Conservation (phyloP, 2,329 filamentous ascomycete genomes). For the Aspergillus sp. region DNA sequence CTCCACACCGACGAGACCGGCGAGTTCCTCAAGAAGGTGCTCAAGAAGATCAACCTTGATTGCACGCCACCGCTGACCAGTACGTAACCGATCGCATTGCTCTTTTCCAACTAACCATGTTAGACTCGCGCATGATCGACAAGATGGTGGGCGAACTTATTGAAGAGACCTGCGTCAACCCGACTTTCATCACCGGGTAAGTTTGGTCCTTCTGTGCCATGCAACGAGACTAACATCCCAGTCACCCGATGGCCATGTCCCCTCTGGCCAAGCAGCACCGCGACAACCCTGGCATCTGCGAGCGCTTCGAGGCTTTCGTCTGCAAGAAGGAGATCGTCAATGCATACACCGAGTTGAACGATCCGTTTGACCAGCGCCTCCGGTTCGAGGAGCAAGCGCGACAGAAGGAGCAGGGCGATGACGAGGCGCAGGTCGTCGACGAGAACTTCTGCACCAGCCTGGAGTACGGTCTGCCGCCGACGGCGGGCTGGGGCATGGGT, state of each 20-base stretch:
- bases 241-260: conserved; percentile 83
- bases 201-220: too few species aligned
- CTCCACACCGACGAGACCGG: conserved; percentile 85
- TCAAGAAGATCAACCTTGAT: conserved; percentile 84
- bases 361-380: conserved; percentile 86
- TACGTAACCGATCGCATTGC: too few species aligned
- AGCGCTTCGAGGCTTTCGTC: conserved; percentile 96
- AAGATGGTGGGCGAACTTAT: conserved; percentile 91
- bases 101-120: too few species aligned
- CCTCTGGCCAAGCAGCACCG: conserved; percentile 95
- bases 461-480: conserved; percentile 86
- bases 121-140: conserved; percentile 93
- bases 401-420: conserved; percentile 93
- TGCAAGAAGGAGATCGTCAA: conserved; percentile 97
- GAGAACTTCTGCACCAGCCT: conserved; percentile 89
- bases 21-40: conserved; percentile 71
- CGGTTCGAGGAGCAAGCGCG: conserved; percentile 90
- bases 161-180: conserved; percentile 86
- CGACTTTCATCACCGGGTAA: conserved; percentile 82
- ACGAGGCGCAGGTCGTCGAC: conserved; percentile 91
- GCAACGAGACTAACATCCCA: too few species aligned
- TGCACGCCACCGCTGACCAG: conserved; percentile 86
- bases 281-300: conserved; percentile 69
- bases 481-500: conserved; percentile 92
- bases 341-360: conserved; percentile 95